Evolutionary conservation across 2,329 filamentous ascomycete genomes (phyloP), one percentile per base, ranked within the genome.

Genomic region (Fusarium fracticaudum): DNA sequence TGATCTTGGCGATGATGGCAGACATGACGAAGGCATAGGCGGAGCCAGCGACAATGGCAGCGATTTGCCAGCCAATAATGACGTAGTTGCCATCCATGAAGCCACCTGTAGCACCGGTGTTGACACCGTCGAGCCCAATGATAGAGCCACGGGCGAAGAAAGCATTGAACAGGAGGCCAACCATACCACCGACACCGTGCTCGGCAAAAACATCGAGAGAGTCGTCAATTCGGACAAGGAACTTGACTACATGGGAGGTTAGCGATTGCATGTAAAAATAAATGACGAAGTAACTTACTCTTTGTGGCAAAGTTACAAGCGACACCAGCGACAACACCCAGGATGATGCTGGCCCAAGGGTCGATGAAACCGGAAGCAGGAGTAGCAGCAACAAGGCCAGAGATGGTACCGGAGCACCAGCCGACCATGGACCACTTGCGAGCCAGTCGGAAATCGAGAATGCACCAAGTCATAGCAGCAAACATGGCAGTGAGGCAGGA

Each of bases 391-490:
- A 93, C 91, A 53, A 93, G 90, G 64, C 91, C 91, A 33, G 90
- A 92, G 75, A 93, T 93, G 75, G 89, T 89, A 66, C 91, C 91
- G 18, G 91, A 93, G 82, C 91, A 93, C 90, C 91, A 92, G 76
- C 91, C 91, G 72, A 93, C 91, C 84, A 93, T 91, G 47, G 89
- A 98, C 95, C 95, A 98, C 87, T 98, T 98, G 84, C 91, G 91
- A 68, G 95, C 95, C 67, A 98, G 91, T 70, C 96, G 93, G 90
- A 92, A 98, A 89, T 99, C 96, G 79, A 98, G 94, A 54, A 98
- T 85, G 79, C 95, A 95, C 96, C 96, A 99, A 61, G 95, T 93
- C 84, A 96, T 94, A 74, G 94, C 93, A 45, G 91, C 96, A 79
- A 98, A 97, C 87, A 95, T 94, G 82, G 94, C 96, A 43, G 94